Evolutionary conservation across 352 stramenopile genomes (phyloP).

Genomic region (Halophytophthora polymorphica): DNA sequence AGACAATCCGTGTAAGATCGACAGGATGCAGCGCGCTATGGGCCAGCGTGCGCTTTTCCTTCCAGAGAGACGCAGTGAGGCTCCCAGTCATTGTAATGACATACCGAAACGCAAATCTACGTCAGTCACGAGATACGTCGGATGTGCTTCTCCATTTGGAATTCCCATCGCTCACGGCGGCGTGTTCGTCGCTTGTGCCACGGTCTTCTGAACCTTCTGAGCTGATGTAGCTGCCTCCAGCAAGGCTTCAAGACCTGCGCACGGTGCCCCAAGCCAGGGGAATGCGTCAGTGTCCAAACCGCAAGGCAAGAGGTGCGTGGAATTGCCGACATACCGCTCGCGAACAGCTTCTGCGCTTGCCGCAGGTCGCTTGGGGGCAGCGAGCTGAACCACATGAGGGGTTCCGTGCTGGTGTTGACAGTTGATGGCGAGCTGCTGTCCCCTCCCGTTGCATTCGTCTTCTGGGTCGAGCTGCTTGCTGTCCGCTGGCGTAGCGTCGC

Average conservation of each 20-base stretch:
- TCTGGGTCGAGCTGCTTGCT: constrained; percentile 7
- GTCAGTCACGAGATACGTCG: no score
- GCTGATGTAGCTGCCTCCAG: constrained; percentile 27
- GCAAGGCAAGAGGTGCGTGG: neutral
- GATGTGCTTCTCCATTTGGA: neutral
- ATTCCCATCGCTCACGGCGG: constrained; percentile 2
- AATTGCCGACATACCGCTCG: constrained; percentile 30
- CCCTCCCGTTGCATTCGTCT: constrained; percentile 1
- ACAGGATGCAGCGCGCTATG: no score
- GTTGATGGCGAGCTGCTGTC: constrained; percentile 1
- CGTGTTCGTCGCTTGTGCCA: constrained; percentile 8
- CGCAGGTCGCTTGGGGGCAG: constrained; percentile 62
- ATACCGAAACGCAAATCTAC: neutral
- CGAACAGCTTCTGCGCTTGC: constrained; percentile 58
- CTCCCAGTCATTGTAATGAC: neutral
- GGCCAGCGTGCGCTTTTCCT: no score
- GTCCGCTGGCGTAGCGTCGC: constrained; percentile 12
- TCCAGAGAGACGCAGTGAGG: constrained; percentile 1
- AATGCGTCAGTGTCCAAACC: neutral
- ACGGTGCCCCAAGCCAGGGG: neutral
- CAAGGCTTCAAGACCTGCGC: constrained; percentile 34
- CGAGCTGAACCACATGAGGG: constrained; percentile 77
- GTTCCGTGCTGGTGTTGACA: constrained; percentile 3
- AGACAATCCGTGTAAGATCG: constrained; percentile 19
- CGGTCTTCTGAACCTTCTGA: constrained; percentile 25